Evolutionary conservation across 2,329 filamentous ascomycete species (phyloP), one percentile per base, ranked within the genome.

Genomic region (Aureobasidium mangrovei): DNA sequence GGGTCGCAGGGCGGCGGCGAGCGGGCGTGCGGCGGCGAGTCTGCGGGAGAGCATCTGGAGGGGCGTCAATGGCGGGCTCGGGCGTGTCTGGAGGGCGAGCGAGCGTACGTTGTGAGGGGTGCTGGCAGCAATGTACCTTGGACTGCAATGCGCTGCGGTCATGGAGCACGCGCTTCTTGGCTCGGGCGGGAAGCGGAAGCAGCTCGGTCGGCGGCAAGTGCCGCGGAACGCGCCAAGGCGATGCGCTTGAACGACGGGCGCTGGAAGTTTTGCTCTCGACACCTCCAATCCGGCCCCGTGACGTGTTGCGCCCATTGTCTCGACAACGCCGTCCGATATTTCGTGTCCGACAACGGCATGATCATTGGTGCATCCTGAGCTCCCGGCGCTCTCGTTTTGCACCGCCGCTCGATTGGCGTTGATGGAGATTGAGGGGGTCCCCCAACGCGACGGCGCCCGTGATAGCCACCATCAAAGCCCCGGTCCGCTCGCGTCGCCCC

Each of bases 31-130:
- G 59, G 67, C 68, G 58, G 63, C 63, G 62, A 73, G 67, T 65
- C 69, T 68, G 62, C 72, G 64, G 58, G 70, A 71, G 53, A 74
- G 66, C 71, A 74, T 74, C 62, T 66, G 53, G 7, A 32, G 2
- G 9, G 28, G 26, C 10, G 35, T 54, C 51, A 54, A 54, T 54
- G 41, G 35, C 4, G 4, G 40, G 24, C 36, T 27, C 39, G 18
- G n/a, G 32, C 26, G 12, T 2, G 32, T 3, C 9, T 32, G 6
- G 27, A 33, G 28, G 4, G 28, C 9, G 26, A 18, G 41, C 27
- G 52, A 18, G 41, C 27, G 52, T 54, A 54, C 42, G 35, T 47
- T 51, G 53, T 48, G 26, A 4, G 44, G 46, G 29, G 54, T 44
- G 36, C n/a, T 35, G 35, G 24, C 27, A 35, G 35, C 35, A 32